phyloP scores from a whole-genome alignment of 1,284 basidiomycete genomes.

The Trametes hirsuta region DNA sequence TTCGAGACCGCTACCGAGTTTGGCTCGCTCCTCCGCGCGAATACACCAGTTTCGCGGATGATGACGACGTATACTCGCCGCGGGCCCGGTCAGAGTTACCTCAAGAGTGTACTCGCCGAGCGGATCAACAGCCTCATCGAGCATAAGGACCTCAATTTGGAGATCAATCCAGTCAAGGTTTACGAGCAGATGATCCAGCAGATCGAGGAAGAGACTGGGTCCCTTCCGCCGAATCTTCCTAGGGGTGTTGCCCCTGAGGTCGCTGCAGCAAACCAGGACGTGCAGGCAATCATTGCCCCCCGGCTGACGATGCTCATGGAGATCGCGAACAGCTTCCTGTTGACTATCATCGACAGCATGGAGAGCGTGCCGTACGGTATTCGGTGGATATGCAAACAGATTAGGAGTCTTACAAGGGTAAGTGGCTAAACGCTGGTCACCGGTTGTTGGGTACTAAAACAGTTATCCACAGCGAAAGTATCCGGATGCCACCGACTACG shows the following conservation, averaged over 20 bases:
- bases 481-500: constrained; percentile 83
- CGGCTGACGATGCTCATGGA: constrained; percentile 98
- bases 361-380: constrained; percentile 99
- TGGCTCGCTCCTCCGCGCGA: constrained; percentile 94
- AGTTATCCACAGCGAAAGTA: constrained; percentile 81
- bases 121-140: constrained; percentile 98
- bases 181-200: constrained; percentile 99
- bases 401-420: constrained; percentile 92
- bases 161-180: constrained; percentile 98
- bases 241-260: constrained; percentile 91
- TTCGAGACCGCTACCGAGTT: constrained; percentile 99
- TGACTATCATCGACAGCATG: constrained; percentile 98
- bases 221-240: constrained; percentile 87
- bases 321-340: constrained; percentile 95
- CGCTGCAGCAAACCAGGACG: constrained; percentile 92
- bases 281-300: constrained; percentile 96
- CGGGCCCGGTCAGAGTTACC: constrained; percentile 96
- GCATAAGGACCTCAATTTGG: constrained; percentile 97
- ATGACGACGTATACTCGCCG: constrained; percentile 99
- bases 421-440: neutral
- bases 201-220: constrained; percentile 95
- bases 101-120: constrained; percentile 95
- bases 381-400: constrained; percentile 99
- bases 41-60: constrained; percentile 99
- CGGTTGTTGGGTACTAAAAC: neutral